Evolutionary conservation across 2,329 filamentous ascomycete species (phyloP).

Genomic region (Aspergillus sp.): DNA sequence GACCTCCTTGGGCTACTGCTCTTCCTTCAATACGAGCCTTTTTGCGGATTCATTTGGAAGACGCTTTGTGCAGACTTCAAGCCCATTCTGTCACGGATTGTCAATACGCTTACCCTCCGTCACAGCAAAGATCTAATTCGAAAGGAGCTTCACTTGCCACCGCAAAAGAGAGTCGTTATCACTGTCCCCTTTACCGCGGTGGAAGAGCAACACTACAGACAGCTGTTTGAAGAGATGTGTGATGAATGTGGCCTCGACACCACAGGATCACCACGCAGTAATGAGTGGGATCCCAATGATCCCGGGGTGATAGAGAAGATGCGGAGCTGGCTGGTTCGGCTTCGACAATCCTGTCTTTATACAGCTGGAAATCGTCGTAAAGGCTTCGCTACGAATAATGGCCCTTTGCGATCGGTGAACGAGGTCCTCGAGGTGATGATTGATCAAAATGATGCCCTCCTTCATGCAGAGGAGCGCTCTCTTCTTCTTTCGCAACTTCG

Average conservation of each 20-base stretch:
- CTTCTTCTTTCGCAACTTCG: slow-evolving; percentile 67
- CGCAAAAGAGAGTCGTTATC: slow-evolving; percentile 84
- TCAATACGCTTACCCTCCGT: slow-evolving; percentile 73
- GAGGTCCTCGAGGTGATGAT: slow-evolving; percentile 93
- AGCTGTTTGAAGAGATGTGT: slow-evolving; percentile 76
- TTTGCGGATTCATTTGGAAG: slow-evolving; percentile 71
- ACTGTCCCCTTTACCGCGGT: slow-evolving; percentile 88
- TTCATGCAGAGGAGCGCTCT: slow-evolving; percentile 71
- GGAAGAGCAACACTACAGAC: slow-evolving; percentile 86
- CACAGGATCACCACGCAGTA: slow-evolving; percentile 64
- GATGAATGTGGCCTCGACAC: slow-evolving; percentile 68
- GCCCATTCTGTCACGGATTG: slow-evolving; percentile 68
- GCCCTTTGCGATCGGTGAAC: slow-evolving; percentile 76
- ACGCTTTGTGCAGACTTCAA: slow-evolving; percentile 66
- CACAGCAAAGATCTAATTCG: slow-evolving; percentile 85
- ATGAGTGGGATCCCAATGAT: slow-evolving; percentile 69
- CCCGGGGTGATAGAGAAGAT: slow-evolving; percentile 67
- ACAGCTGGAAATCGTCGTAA: slow-evolving; percentile 71
- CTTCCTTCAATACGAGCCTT: slow-evolving; percentile 81
- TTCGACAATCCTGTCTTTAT: slow-evolving; percentile 84
- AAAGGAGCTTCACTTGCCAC: slow-evolving; percentile 76
- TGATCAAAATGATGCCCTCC: slow-evolving; percentile 72
- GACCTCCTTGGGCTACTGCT: slow-evolving; percentile 81
- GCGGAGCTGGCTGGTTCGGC: slow-evolving; percentile 75
- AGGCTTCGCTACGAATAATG: slow-evolving; percentile 64